These are phyloP conservation scores for Vigna mungo DNA, from an alignment of 306 rosid species.

Conservation along the genomic window DNA sequence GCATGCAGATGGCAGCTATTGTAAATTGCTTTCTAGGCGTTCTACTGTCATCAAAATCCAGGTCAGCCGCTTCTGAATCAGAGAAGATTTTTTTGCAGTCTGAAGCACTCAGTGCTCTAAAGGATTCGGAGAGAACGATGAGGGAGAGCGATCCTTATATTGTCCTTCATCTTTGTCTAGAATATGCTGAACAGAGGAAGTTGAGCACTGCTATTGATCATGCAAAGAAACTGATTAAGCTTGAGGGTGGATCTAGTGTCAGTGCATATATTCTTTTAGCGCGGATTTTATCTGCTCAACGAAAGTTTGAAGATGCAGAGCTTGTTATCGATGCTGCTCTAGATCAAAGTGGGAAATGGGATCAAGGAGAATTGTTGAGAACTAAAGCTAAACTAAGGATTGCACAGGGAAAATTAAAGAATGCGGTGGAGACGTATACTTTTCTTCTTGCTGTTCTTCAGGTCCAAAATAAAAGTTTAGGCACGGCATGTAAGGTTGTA, in stretches of 20 bases:
- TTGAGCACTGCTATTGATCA: constrained; percentile 68
- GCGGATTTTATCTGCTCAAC: constrained; percentile 83
- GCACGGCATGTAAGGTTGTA: constrained; percentile 57
- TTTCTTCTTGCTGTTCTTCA: constrained; percentile 87
- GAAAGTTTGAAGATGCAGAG: constrained; percentile 77
- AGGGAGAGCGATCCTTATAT: constrained; percentile 70
- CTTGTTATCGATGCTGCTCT: constrained; percentile 79
- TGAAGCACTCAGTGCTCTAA: constrained; percentile 69
- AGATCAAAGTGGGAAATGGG: constrained; percentile 90
- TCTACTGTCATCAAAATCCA: constrained; percentile 70
- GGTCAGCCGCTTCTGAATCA: constrained; percentile 63
- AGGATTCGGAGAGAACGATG: constrained; percentile 63
- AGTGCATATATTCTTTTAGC: constrained; percentile 69
- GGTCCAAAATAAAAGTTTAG: constrained; percentile 67
- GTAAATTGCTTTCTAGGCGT: constrained; percentile 79
- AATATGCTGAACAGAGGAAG: constrained; percentile 88
- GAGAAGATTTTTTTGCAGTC: constrained; percentile 67
- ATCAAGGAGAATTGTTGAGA: constrained; percentile 83
- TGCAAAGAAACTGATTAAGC: constrained; percentile 69
- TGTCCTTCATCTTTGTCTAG: constrained; percentile 79
- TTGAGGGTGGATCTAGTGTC: constrained; percentile 79
- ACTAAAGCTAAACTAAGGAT: constrained; percentile 86
- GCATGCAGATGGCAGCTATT: constrained; percentile 61
- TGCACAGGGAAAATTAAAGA: constrained; percentile 78
- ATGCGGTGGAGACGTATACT: constrained; percentile 72